phyloP scores from a whole-genome alignment of 306 rosid genomes.

The Amphicarpaea edgeworthii region DNA sequence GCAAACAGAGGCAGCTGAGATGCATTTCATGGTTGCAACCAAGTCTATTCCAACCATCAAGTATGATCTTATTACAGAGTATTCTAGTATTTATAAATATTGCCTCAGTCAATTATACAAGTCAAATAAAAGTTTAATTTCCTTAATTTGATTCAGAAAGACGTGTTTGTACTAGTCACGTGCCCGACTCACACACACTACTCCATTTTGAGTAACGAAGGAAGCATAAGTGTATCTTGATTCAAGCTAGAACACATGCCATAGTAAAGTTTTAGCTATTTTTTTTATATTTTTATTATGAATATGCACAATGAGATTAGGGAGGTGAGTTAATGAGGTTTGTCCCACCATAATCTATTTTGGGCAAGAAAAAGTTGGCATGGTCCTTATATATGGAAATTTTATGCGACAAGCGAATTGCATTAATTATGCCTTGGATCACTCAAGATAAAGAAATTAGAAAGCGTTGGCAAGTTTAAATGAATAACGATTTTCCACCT shows the following conservation, averaged over 20 bases:
- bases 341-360: background rate
- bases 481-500: background rate
- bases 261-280: too few relatives aligned
- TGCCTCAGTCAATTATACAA: background rate
- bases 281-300: too few relatives aligned
- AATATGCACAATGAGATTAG: background rate
- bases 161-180: background rate
- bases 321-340: background rate
- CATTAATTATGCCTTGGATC: background rate
- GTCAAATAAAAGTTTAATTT: background rate
- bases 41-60: background rate
- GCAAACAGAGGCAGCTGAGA: conserved; percentile 11
- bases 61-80: background rate
- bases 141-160: background rate
- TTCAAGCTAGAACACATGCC: background rate
- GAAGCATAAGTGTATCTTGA: background rate
- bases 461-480: background rate
- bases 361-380: background rate
- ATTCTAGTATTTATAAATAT: background rate
- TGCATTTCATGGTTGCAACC: conserved; percentile 42
- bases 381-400: background rate
- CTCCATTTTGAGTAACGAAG: background rate
- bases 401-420: background rate
- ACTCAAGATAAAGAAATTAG: background rate
- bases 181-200: too few relatives aligned